Evolutionary conservation across 352 stramenopile genomes (phyloP).

Genomic region (Phytophthora idaei): DNA sequence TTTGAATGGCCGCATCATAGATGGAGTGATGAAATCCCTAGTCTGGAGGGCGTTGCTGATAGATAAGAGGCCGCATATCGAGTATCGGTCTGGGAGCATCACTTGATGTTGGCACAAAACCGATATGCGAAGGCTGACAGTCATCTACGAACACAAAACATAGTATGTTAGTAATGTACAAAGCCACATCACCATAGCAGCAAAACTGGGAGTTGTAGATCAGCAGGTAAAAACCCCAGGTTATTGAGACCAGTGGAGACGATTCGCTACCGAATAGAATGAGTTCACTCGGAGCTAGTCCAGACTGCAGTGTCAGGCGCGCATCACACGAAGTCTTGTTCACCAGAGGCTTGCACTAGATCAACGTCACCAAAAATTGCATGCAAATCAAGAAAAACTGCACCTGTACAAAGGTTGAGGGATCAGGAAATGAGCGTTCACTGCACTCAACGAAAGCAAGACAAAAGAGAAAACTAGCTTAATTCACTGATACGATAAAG

Average conservation of each 20-base stretch:
- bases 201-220: background rate
- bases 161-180: background rate
- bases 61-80: constrained; percentile 14
- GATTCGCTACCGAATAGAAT: background rate
- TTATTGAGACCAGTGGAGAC: background rate
- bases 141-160: background rate
- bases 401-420: background rate
- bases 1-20: background rate
- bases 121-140: background rate
- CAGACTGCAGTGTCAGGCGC: background rate
- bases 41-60: constrained; percentile 12
- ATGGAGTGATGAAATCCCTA: constrained; percentile 17
- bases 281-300: background rate
- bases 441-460: background rate
- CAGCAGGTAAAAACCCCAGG: background rate
- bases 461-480: background rate
- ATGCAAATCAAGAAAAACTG: background rate
- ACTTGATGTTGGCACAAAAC: background rate
- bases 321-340: background rate
- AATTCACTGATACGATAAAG: background rate
- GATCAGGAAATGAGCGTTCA: background rate
- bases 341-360: background rate
- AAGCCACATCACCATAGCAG: background rate
- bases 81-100: constrained; percentile 1
- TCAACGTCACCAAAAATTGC: background rate